Conservation (phyloP, 2,329 filamentous ascomycete species). For the Colletotrichum sp. region DNA sequence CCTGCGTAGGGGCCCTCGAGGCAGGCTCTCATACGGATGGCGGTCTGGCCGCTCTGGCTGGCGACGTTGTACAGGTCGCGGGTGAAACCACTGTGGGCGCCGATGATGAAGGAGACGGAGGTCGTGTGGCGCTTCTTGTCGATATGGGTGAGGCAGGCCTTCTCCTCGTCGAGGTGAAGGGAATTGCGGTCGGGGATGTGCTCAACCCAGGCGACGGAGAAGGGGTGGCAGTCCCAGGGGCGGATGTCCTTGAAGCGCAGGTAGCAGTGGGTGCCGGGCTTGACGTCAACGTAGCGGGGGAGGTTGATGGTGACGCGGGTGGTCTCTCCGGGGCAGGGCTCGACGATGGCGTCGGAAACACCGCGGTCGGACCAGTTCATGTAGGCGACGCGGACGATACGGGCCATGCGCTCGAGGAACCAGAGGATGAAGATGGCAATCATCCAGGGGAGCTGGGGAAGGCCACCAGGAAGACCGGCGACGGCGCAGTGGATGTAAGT, state of each 20-base stretch:
- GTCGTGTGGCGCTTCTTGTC: constrained; percentile 52
- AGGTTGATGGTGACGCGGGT: constrained; percentile 74
- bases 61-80: constrained; percentile 79
- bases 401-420: constrained; percentile 71
- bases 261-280: constrained; percentile 77
- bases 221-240: constrained; percentile 77
- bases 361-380: constrained; percentile 66
- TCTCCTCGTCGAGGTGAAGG: constrained; percentile 37
- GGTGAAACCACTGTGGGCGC: constrained; percentile 88
- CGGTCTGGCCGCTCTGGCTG: constrained; percentile 52
- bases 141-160: constrained; percentile 39
- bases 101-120: constrained; percentile 80
- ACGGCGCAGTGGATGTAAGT: constrained; percentile 81
- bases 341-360: constrained; percentile 69
- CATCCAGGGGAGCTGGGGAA: constrained; percentile 78
- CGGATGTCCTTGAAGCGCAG: constrained; percentile 71
- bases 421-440: constrained; percentile 78
- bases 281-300: constrained; percentile 68
- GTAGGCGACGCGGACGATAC: constrained; percentile 68
- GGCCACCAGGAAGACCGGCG: constrained; percentile 66
- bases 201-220: constrained; percentile 78
- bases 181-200: constrained; percentile 48
- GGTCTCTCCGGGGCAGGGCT: constrained; percentile 72
- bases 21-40: constrained; percentile 71
- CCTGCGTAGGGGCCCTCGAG: constrained; percentile 91